Conservation (phyloP, 257 asterid genomes). For the Paulownia fortunei region DNA sequence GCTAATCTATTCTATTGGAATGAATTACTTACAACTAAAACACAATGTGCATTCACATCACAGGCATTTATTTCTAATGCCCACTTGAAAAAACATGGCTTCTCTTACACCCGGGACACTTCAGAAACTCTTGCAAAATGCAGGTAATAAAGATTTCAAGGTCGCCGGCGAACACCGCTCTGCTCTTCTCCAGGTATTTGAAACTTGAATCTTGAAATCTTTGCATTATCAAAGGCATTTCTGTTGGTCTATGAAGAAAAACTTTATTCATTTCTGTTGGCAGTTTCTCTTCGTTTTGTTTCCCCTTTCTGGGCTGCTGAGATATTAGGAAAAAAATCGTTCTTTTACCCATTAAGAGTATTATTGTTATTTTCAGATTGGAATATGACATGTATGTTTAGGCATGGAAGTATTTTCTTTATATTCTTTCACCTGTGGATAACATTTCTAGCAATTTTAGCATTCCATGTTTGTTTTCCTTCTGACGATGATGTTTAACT, state of each 20-base stretch:
- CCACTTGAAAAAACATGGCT: constrained; percentile 50
- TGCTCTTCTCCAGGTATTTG: constrained; percentile 77
- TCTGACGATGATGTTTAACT: not conserved
- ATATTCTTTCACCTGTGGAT: not conserved
- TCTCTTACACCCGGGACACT: constrained; percentile 81
- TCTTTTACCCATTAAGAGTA: not conserved
- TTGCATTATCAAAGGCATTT: not conserved
- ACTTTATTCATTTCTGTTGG: not conserved
- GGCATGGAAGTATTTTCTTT: not conserved
- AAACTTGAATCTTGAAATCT: not conserved
- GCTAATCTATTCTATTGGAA: not conserved
- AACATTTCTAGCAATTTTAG: not conserved
- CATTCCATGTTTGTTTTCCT: not conserved
- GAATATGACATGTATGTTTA: not conserved
- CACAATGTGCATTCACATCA: not conserved
- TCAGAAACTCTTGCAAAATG: constrained; percentile 72
- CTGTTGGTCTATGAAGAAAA: not conserved
- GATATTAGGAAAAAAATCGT: not conserved
- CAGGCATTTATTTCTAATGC: not conserved
- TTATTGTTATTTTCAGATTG: not conserved
- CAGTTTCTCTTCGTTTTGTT: not conserved
- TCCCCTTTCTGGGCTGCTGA: constrained; percentile 13
- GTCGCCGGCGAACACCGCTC: constrained; percentile 95
- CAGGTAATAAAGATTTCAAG: constrained; percentile 66
- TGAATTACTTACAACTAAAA: constrained; percentile 1